Percentiles rank a stretch among this genome's conserved stretches.
These are phyloP conservation scores for Tylopilus orsonianus DNA, from an alignment of 1,284 basidiomycete genomes.

Conservation along the genomic window DNA sequence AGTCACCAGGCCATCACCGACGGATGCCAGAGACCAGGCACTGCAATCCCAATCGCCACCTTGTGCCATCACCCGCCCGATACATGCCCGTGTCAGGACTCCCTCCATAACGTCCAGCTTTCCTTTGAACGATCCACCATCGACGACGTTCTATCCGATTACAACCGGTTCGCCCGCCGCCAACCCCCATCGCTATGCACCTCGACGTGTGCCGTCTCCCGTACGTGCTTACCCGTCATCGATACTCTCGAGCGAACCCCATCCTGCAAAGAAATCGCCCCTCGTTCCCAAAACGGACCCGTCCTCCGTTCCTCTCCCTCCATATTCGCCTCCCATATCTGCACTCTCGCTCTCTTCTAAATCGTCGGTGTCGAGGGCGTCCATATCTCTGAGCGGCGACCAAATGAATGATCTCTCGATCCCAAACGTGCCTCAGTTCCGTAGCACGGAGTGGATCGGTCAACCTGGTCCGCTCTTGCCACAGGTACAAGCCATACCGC, in stretches of 20 bases:
- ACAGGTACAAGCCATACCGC: slow-evolving; percentile 7
- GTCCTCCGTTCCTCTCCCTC: slow-evolving; percentile 52
- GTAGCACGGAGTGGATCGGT: slow-evolving; percentile 14
- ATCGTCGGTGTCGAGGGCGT: slow-evolving; percentile 60
- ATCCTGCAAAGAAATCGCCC: slow-evolving; percentile 17
- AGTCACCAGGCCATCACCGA: slow-evolving; percentile 44
- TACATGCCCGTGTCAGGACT: slow-evolving; percentile 38
- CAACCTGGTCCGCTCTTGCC: slow-evolving; percentile 8
- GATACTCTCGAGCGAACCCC: slow-evolving; percentile 34
- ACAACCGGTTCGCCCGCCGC: slow-evolving; percentile 53
- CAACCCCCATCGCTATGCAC: slow-evolving; percentile 54
- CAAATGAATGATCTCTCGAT: slow-evolving; percentile 35
- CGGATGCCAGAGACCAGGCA: slow-evolving; percentile 10
- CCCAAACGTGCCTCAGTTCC: slow-evolving; percentile 17
- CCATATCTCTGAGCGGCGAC: slow-evolving; percentile 38
- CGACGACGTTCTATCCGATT: slow-evolving; percentile 50
- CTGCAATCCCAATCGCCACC: slow-evolving; percentile 32
- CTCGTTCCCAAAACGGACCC: slow-evolving; percentile 49
- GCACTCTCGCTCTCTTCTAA: slow-evolving; percentile 69
- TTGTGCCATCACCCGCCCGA: slow-evolving; percentile 36
- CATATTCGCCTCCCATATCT: slow-evolving; percentile 68
- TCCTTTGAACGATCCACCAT: slow-evolving; percentile 34
- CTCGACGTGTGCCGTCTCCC: slow-evolving; percentile 38
- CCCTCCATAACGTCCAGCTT: slow-evolving; percentile 45
- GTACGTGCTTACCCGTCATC: slow-evolving; percentile 40